phyloP scores from a whole-genome alignment of 306 rosid species.

The Hylodesmum podocarpum region DNA sequence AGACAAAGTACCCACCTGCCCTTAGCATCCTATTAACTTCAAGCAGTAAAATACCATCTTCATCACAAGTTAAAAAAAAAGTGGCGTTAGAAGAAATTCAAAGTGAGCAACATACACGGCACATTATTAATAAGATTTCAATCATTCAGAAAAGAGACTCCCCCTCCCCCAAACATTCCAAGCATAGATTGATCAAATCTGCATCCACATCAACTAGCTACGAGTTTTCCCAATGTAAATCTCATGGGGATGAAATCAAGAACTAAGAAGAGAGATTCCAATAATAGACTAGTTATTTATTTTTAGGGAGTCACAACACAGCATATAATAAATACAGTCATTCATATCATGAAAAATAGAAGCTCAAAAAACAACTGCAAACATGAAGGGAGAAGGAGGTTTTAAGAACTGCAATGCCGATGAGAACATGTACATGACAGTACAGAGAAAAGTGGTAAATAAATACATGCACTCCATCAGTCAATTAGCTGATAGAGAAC shows the following conservation, averaged over 20 bases:
- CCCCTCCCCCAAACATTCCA: background rate
- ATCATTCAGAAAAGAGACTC: background rate
- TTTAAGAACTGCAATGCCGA: background rate
- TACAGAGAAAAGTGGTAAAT: background rate
- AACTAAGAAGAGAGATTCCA: background rate
- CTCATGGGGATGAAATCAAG: constrained; percentile 23
- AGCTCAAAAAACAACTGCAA: background rate
- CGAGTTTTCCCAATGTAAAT: constrained; percentile 8
- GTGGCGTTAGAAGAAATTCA: constrained; percentile 25
- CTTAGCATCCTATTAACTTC: constrained; percentile 95
- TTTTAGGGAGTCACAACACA: background rate
- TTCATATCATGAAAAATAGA: background rate
- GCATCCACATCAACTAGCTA: background rate
- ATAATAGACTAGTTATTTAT: background rate
- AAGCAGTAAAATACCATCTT: constrained; percentile 88
- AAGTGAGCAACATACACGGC: constrained; percentile 19
- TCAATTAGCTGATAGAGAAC: constrained; percentile 7
- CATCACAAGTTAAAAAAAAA: constrained; percentile 38
- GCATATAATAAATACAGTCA: constrained; percentile 2
- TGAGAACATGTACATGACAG: background rate
- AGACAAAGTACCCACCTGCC: constrained; percentile 94
- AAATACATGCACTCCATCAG: background rate
- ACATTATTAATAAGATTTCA: constrained; percentile 3
- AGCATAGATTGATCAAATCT: constrained; percentile 4
- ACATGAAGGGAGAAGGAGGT: background rate